Conservation (phyloP, 805 yeast genomes). For the Candida fluviatilis region DNA sequence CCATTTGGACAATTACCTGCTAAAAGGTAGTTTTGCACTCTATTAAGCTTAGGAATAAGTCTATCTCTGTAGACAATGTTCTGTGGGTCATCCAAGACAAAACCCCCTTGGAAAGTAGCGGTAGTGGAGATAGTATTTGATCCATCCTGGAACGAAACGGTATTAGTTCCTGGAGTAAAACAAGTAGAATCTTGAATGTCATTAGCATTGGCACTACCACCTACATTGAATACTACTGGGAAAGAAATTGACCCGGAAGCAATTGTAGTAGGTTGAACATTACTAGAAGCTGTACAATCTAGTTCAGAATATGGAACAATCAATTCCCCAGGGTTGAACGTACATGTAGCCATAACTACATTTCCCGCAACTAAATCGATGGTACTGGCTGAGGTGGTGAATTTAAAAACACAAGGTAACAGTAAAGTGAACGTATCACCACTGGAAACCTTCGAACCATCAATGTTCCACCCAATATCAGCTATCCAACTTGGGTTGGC, state of each 20-base stretch:
- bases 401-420: slow-evolving; percentile 24
- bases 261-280: slow-evolving; percentile 9
- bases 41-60: slow-evolving; percentile 11
- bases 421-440: slow-evolving; percentile 25
- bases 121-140: slow-evolving; percentile 8
- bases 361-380: slow-evolving; percentile 12
- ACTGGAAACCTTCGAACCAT: slow-evolving; percentile 11
- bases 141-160: slow-evolving; percentile 15
- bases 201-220: slow-evolving; percentile 11
- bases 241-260: slow-evolving; percentile 17
- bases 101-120: slow-evolving; percentile 8
- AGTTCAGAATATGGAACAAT: slow-evolving; percentile 14
- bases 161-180: slow-evolving; percentile 17
- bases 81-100: slow-evolving; percentile 5
- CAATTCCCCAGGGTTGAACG: slow-evolving; percentile 14
- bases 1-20: slow-evolving; percentile 18
- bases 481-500: slow-evolving; percentile 15
- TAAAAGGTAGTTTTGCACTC: slow-evolving; percentile 9
- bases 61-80: slow-evolving; percentile 4
- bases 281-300: slow-evolving; percentile 14
- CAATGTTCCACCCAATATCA: slow-evolving; percentile 17
- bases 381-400: slow-evolving; percentile 12
- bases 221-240: slow-evolving; percentile 20
- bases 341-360: slow-evolving; percentile 20
- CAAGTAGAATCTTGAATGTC: slow-evolving; percentile 16